Evolutionary conservation across 2,329 filamentous ascomycete genomes (phyloP), one percentile per base, ranked within the genome.

Genomic region (Dichotomopilus funicola): DNA sequence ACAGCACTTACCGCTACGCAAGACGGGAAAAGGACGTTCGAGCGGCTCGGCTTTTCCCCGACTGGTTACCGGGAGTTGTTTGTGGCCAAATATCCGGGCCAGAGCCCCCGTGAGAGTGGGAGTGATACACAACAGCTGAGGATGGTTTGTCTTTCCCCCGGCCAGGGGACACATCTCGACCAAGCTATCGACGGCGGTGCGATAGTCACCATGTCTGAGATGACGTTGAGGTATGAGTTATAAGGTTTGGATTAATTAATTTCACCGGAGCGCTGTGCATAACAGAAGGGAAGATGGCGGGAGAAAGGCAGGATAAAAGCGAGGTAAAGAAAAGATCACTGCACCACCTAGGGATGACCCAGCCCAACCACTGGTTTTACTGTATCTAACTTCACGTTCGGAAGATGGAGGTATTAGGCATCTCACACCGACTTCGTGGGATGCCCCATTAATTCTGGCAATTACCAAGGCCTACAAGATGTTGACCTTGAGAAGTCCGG

Each of bases 11-110:
- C 66, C 5, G 68, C 68, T 0, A 68, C 66, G 4, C 44, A 58
- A 1, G 63, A 62, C 2, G 68, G 67, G 4, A 60, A 59, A n/a
- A 62, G 58, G 40, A 60, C 60, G n/a, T 70, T 68, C 49, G 52
- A 61, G 9, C 62, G 61, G 34, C 44, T 69, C 37, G 66, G 64
- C 0, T 68, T 68, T 37, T 44, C 49, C 34, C 51, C 64, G 1
- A 70, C 67, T 1, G 67, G 68, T 10, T 69, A 70, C 36, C 56
- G 61, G 19, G 68, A 70, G 51, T 51, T 63, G 0, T 68, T 67
- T 57, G 48, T 55, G 19, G 35, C 12, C 6, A 45, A 44, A 10
- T 5, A 9, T 1, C 9, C 34, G 8, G 12, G 11, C 1, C 43
- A 40, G 4, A 12, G 12, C 35, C 8, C 13, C 7, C 38, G 43